These are phyloP conservation scores for Phytophthora ramorum DNA, from an alignment of 352 stramenopile genomes.

Conservation along the genomic window DNA sequence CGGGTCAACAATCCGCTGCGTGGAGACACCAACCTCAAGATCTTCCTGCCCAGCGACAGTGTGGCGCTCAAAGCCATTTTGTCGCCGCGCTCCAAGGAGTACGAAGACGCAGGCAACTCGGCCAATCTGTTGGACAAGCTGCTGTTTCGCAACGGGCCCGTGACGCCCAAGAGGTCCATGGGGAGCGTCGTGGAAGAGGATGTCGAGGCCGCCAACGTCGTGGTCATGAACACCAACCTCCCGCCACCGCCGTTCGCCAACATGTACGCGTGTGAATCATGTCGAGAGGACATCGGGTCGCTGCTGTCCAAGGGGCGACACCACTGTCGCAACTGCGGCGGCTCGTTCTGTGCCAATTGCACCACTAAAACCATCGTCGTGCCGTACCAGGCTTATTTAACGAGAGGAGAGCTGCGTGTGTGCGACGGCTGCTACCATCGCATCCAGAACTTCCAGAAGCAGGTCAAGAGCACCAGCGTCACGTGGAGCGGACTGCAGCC, in stretches of 20 bases:
- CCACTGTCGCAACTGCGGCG: conserved; percentile 84
- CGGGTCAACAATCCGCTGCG: conserved; percentile 26
- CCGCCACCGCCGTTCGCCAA: conserved; percentile 76
- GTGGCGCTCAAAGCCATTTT: conserved; percentile 66
- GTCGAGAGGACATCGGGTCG: conserved; percentile 76
- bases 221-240: conserved; percentile 62
- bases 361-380: conserved; percentile 61
- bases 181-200: conserved; percentile 59
- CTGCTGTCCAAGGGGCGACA: conserved; percentile 73
- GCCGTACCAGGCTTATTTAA: conserved; percentile 67
- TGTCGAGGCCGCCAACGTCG: conserved; percentile 45
- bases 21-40: conserved; percentile 47
- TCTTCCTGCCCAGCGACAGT: conserved; percentile 62
- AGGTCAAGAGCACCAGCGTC: conserved; percentile 61
- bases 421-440: conserved; percentile 78
- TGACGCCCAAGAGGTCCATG: conserved; percentile 36
- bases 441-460: conserved; percentile 76
- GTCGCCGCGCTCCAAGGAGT: conserved; percentile 38
- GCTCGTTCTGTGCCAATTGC: conserved; percentile 76
- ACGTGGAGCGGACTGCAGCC: conserved; percentile 73
- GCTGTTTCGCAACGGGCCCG: conserved; percentile 37
- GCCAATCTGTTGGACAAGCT: conserved; percentile 48
- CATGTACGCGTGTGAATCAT: conserved; percentile 80
- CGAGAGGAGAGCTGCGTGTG: conserved; percentile 67
- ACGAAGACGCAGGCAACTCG: conserved; percentile 6